Conservation (phyloP, 2,329 filamentous ascomycete genomes). For the Colletotrichum salicis region DNA sequence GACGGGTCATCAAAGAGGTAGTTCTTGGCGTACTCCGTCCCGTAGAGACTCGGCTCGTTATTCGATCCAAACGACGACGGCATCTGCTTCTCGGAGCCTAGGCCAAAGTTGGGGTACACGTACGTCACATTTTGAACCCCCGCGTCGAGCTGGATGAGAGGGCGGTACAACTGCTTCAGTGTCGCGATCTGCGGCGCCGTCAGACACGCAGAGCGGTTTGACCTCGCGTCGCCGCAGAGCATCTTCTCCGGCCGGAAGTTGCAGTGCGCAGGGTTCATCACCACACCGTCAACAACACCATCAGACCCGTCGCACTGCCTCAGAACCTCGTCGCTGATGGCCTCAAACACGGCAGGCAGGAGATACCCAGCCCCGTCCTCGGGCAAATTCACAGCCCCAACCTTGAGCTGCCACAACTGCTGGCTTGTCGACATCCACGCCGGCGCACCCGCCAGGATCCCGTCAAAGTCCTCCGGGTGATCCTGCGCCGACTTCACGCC, state of each 20-base stretch:
- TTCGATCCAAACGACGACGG: slow-evolving; percentile 42
- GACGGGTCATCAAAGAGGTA: slow-evolving; percentile 52
- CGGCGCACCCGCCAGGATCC: slow-evolving; percentile 60
- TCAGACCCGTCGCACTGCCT: slow-evolving; percentile 59
- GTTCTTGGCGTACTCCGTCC: slow-evolving; percentile 48
- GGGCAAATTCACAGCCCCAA: slow-evolving; percentile 56
- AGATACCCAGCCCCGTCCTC: slow-evolving; percentile 45
- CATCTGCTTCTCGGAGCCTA: slow-evolving; percentile 50
- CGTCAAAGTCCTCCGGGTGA: slow-evolving; percentile 61
- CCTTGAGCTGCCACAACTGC: slow-evolving; percentile 53
- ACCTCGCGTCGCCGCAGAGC: slow-evolving; percentile 47
- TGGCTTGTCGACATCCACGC: slow-evolving; percentile 50
- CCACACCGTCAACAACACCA: slow-evolving; percentile 57
- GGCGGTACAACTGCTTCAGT: slow-evolving; percentile 45
- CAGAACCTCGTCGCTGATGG: slow-evolving; percentile 48
- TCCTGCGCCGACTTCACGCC: slow-evolving; percentile 58
- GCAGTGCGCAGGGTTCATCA: slow-evolving; percentile 56
- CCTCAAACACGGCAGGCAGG: slow-evolving; percentile 39
- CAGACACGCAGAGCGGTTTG: slow-evolving; percentile 48
- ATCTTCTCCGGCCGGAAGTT: slow-evolving; percentile 49
- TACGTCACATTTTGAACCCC: slow-evolving; percentile 39
- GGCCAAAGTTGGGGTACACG: slow-evolving; percentile 57
- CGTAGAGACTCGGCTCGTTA: slow-evolving; percentile 36
- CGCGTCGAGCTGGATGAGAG: slow-evolving; percentile 39
- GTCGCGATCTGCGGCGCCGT: slow-evolving; percentile 53